These are phyloP conservation scores for Chiua sp. DNA, from an alignment of 1,284 basidiomycete genomes.

Conservation along the genomic window DNA sequence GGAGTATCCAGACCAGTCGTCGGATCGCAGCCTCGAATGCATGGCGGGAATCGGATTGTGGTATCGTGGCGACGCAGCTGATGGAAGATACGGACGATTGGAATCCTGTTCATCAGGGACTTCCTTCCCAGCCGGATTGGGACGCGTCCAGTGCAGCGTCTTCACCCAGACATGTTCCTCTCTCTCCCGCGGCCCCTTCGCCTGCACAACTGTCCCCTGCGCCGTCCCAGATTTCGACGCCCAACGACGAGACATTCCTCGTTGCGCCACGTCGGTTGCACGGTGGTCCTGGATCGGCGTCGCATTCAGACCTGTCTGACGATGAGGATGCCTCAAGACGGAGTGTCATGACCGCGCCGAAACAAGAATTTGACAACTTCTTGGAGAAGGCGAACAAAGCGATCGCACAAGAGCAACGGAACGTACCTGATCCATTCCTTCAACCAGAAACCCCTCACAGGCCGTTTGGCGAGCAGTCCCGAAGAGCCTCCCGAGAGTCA, in stretches of 20 bases:
- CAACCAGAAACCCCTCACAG: conserved; percentile 55
- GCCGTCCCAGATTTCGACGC: conserved; percentile 52
- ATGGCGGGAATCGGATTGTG: conserved; percentile 78
- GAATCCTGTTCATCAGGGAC: conserved; percentile 55
- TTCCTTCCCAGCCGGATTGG: conserved; percentile 61
- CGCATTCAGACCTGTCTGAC: conserved; percentile 44
- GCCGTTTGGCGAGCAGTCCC: conserved; percentile 83
- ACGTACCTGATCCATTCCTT: conserved; percentile 85
- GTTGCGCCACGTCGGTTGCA: conserved; percentile 29
- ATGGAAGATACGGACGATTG: conserved; percentile 59
- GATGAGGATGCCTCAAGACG: conserved; percentile 59
- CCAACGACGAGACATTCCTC: conserved; percentile 40
- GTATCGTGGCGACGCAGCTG: conserved; percentile 49
- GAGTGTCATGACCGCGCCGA: conserved; percentile 38
- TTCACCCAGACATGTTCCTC: conserved; percentile 37
- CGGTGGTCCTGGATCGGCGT: conserved; percentile 28
- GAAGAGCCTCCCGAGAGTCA: conserved; percentile 83
- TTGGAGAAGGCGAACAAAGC: conserved; percentile 83
- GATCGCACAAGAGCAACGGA: conserved; percentile 78
- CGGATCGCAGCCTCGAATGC: conserved; percentile 71
- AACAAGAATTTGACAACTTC: conserved; percentile 75
- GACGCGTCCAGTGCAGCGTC: conserved; percentile 46
- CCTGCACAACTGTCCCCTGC: conserved; percentile 18
- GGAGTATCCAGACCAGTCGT: conserved; percentile 79
- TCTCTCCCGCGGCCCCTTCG: conserved; percentile 39